Evolutionary conservation across 768 basidiomycete species (phyloP), one percentile per base, ranked within the genome.

Genomic region (Boletus barrowsii): DNA sequence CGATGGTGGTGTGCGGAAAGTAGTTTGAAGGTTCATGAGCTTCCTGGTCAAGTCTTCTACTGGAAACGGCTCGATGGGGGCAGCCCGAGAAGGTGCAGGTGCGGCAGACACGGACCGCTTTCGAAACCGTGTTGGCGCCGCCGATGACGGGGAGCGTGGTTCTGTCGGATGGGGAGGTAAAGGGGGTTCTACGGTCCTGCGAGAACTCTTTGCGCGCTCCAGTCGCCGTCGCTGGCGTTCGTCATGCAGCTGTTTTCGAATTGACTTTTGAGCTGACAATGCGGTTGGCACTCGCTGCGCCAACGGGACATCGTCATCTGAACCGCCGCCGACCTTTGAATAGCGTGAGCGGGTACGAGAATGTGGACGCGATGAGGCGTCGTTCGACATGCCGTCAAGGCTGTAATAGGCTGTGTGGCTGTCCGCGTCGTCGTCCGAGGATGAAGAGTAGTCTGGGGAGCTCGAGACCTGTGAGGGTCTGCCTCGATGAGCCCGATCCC

Each of bases 261-360:
- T 89, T 6, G 87, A 84, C 61, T 82, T 84, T 63, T 96, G 93
- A 10, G 91, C 93, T 4, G 77, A 80, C 54, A 96, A 71, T 4
- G 93, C 93, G 1, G 84, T 86, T 5, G 93, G 93, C 51, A 93
- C 90, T 30, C 85, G 78, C 58, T 82, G 83, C 3, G 92, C 93
- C 15, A 96, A 78, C 1, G 93, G 93, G 1, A 93, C 75, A 61
- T 96, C 87, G 66, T 96, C 93, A 50, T 90, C 84, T 37, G 79
- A 76, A 30, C 71, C 71, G 32, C 68, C 66, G 46, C 58, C 69
- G 29, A 58, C 10, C 51, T 42, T 61, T 46, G 63, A 58, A 52
- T 42, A 56, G 43, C 52, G 67, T 50, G 63, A 62, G 41, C 51
- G 61, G 14, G 56, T 53, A 17, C 62, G 57, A n/a, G 66, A 67